phyloP scores from a whole-genome alignment of 2,329 filamentous ascomycete genomes.

The Trichoderma gracile region DNA sequence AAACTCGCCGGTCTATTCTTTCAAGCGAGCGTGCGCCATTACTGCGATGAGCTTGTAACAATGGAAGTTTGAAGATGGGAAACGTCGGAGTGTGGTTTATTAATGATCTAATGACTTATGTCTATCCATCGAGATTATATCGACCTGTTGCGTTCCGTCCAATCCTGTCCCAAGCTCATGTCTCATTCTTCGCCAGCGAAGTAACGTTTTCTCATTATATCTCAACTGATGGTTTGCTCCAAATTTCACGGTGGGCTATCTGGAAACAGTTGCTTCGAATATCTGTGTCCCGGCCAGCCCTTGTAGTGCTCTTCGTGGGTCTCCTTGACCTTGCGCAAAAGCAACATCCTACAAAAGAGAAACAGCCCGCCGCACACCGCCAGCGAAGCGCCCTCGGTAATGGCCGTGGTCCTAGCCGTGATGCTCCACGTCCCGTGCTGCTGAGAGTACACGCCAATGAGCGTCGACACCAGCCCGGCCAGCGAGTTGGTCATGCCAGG shows the following conservation, averaged over 20 bases:
- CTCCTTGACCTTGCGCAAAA: slow-evolving; percentile 37
- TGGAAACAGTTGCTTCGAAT: slow-evolving; percentile 16
- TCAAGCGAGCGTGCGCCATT: slow-evolving; percentile 38
- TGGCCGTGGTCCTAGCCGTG: slow-evolving; percentile 42
- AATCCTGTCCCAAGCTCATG: neutral
- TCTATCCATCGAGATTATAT: neutral
- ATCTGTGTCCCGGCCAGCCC: slow-evolving; percentile 25
- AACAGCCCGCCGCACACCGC: slow-evolving; percentile 35
- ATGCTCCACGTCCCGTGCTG: slow-evolving; percentile 47
- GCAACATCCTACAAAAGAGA: slow-evolving; percentile 36
- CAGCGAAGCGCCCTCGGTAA: slow-evolving; percentile 39
- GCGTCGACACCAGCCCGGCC: slow-evolving; percentile 51
- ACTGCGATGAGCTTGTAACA: slow-evolving; percentile 29
- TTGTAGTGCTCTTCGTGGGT: slow-evolving; percentile 34
- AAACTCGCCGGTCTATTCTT: slow-evolving; percentile 29
- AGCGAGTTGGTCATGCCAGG: slow-evolving; percentile 48
- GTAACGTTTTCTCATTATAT: neutral
- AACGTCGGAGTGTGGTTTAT: neutral
- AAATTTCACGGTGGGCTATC: neutral
- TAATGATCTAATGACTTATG: slow-evolving; percentile 14
- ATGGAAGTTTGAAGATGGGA: neutral
- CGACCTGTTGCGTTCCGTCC: neutral
- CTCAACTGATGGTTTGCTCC: neutral
- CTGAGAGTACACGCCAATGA: slow-evolving; percentile 52
- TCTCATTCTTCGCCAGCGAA: slow-evolving; percentile 17